A percentile compares a stretch with the other conserved stretches of the same genome.
Conservation (phyloP, 371 early-diverging fungal genomes). For the Zancudomyces culisetae region DNA sequence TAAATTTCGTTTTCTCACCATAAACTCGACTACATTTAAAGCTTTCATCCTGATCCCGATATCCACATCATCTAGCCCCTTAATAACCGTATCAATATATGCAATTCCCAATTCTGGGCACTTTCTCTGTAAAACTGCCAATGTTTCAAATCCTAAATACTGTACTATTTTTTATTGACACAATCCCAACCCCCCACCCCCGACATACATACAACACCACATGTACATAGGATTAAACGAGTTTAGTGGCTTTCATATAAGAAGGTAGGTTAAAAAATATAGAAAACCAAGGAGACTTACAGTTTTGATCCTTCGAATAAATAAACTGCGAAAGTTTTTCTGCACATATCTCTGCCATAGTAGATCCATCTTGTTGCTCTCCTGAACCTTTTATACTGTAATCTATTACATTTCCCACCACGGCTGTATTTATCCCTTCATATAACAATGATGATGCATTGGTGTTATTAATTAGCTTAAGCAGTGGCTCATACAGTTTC, state of each 20-base stretch:
- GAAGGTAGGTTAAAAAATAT: neutral
- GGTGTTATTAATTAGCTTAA: slow-evolving; percentile 67
- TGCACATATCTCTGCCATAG: slow-evolving; percentile 66
- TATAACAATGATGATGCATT: slow-evolving; percentile 83
- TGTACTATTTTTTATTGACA: slow-evolving; percentile 37
- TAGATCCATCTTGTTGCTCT: slow-evolving; percentile 18
- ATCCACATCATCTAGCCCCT: slow-evolving; percentile 82
- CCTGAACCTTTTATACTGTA: slow-evolving; percentile 18
- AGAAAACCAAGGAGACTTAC: too few relatives aligned
- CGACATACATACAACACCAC: too few relatives aligned
- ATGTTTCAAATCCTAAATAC: slow-evolving; percentile 75
- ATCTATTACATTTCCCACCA: slow-evolving; percentile 70
- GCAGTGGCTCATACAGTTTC: slow-evolving; percentile 68
- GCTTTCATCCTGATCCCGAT: slow-evolving; percentile 74
- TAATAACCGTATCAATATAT: slow-evolving; percentile 62
- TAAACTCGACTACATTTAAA: slow-evolving; percentile 61
- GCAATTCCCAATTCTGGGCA: slow-evolving; percentile 69
- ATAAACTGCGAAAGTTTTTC: slow-evolving; percentile 68
- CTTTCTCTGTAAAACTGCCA: slow-evolving; percentile 54
- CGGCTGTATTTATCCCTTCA: slow-evolving; percentile 85
- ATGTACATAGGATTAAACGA: too few relatives aligned
- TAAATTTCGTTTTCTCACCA: slow-evolving; percentile 30
- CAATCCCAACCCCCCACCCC: too few relatives aligned
- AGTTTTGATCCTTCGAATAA: slow-evolving; percentile 78
- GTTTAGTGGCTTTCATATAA: too few relatives aligned